phyloP scores from a whole-genome alignment of 139 green algal species.

The Mychonastes homosphaera region DNA sequence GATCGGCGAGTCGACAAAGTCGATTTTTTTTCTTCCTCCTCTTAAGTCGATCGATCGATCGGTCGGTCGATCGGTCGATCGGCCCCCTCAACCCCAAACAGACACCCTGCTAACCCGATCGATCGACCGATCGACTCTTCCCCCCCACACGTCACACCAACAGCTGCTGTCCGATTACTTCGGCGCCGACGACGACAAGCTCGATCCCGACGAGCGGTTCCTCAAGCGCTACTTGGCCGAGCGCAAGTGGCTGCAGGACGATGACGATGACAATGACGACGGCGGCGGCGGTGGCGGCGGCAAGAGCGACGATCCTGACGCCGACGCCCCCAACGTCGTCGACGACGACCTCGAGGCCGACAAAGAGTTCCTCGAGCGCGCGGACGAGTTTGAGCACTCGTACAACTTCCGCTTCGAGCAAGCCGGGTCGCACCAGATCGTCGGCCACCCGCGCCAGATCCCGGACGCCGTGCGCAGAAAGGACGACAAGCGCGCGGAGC shows the following conservation, averaged over 20 bases:
- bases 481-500: conserved; percentile 56
- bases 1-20: neutral
- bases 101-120: neutral
- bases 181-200: conserved; percentile 34
- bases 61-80: neutral
- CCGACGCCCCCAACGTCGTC: neutral
- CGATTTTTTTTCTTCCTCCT: neutral
- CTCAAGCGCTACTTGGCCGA: conserved; percentile 69
- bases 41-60: neutral
- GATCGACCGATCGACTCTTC: too few species aligned
- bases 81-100: too few species aligned
- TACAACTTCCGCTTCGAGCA: conserved; percentile 96
- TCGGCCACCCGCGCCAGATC: conserved; percentile 60
- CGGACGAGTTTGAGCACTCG: conserved; percentile 70
- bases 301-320: conserved; percentile 14
- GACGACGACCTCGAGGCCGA: conserved; percentile 63
- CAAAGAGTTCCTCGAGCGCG: conserved; percentile 56
- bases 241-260: conserved; percentile 1
- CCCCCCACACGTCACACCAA: neutral
- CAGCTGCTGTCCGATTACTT: conserved; percentile 73
- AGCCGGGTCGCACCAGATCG: conserved; percentile 47
- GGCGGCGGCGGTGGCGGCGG: neutral
- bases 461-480: conserved; percentile 47
- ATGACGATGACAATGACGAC: conserved; percentile 6
- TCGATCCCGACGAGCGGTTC: conserved; percentile 60